Percentiles rank a stretch among this genome's conserved stretches.
Conservation (phyloP, 2,329 filamentous ascomycete species). For the Alternaria sp. region DNA sequence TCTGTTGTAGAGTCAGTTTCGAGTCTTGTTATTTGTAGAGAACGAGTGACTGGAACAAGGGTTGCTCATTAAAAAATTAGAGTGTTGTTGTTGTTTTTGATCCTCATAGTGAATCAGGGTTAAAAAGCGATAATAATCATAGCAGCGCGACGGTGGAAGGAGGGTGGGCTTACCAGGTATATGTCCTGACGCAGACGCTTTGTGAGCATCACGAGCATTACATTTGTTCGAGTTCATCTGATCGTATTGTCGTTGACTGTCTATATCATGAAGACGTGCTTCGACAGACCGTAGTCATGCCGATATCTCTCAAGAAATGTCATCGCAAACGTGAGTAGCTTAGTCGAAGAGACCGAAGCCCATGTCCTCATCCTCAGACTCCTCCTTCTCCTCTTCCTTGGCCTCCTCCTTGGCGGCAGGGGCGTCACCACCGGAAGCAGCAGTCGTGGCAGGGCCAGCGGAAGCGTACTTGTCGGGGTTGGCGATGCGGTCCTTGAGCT, state of each 20-base stretch:
- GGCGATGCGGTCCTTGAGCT: slow-evolving; percentile 99
- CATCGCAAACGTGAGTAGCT: slow-evolving; percentile 35
- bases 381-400: slow-evolving; percentile 66
- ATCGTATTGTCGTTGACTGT: slow-evolving; percentile 48
- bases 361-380: slow-evolving; percentile 65
- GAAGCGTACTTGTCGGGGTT: slow-evolving; percentile 97
- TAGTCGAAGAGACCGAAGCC: slow-evolving; percentile 66
- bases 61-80: slow-evolving; percentile 75
- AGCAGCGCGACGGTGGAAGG: slow-evolving; percentile 34
- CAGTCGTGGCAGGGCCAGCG: slow-evolving; percentile 73
- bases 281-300: slow-evolving; percentile 27
- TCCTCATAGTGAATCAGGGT: slow-evolving; percentile 70
- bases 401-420: slow-evolving; percentile 56
- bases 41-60: slow-evolving; percentile 6
- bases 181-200: slow-evolving; percentile 18
- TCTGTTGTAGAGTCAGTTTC: slow-evolving; percentile 37
- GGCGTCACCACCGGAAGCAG: slow-evolving; percentile 61
- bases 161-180: slow-evolving; percentile 47
- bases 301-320: slow-evolving; percentile 31
- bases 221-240: slow-evolving; percentile 34
- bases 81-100: slow-evolving; percentile 70
- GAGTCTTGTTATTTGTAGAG: neutral
- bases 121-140: slow-evolving; percentile 73
- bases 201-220: slow-evolving; percentile 38
- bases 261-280: slow-evolving; percentile 44